A percentile compares a stretch with the other conserved stretches of the same genome.
These are phyloP conservation scores for Plasmodium gonderi DNA, from an alignment of 169 alveolate genomes.

Conservation along the genomic window DNA sequence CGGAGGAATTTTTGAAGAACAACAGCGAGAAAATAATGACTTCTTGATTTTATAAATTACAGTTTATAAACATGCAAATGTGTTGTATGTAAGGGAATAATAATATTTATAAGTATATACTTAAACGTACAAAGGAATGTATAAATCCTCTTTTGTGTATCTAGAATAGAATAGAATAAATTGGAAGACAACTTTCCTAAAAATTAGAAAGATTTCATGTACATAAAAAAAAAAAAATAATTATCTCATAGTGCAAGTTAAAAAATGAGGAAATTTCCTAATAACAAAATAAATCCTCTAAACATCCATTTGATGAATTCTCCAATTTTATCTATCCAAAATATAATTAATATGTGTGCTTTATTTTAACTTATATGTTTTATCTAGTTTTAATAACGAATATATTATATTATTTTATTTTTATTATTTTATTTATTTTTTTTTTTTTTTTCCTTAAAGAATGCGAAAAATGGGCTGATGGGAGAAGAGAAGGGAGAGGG, in stretches of 20 bases:
- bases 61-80: neutral
- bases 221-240: neutral
- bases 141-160: neutral
- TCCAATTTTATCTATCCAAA: neutral
- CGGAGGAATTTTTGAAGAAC: constrained; percentile 32
- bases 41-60: constrained; percentile 1
- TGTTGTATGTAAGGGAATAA: neutral
- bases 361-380: no score
- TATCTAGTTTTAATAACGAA: neutral
- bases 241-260: no score
- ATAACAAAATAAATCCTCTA: neutral
- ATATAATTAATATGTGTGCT: neutral
- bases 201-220: neutral
- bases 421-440: no score
- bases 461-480: neutral
- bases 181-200: neutral
- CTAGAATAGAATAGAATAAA: neutral
- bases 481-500: neutral
- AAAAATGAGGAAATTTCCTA: neutral
- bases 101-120: neutral
- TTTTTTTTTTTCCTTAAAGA: neutral
- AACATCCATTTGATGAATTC: neutral
- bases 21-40: neutral
- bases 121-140: neutral
- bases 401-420: neutral